Evolutionary conservation across 257 asterid species (phyloP).

Genomic region (Prunella vulgaris): DNA sequence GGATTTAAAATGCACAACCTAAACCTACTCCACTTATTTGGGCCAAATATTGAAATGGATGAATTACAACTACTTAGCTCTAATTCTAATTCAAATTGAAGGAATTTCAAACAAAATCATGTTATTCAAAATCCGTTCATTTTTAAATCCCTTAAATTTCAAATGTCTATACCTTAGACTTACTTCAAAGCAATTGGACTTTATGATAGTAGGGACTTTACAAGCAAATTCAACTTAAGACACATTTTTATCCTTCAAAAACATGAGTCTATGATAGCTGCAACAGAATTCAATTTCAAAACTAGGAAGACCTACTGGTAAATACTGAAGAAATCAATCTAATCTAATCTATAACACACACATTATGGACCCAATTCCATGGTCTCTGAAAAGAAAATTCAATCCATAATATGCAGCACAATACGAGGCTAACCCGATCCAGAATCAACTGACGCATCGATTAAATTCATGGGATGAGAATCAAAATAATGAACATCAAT

Average conservation of each 20-base stretch:
- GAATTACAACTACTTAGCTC: too few relatives aligned
- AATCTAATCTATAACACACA: too few relatives aligned
- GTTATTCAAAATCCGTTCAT: too few relatives aligned
- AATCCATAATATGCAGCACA: background rate
- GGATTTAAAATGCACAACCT: too few relatives aligned
- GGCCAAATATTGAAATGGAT: too few relatives aligned
- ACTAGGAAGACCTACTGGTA: background rate
- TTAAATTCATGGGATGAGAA: background rate
- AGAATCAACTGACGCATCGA: background rate
- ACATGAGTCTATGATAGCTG: background rate
- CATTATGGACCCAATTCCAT: background rate
- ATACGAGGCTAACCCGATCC: background rate
- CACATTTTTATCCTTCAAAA: background rate
- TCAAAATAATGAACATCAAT: background rate
- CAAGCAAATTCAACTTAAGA: background rate
- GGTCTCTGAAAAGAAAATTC: background rate
- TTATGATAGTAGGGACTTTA: background rate
- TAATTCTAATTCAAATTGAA: too few relatives aligned
- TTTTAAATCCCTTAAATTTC: background rate
- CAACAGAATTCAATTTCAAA: background rate
- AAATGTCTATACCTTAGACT: background rate
- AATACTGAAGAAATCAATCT: background rate
- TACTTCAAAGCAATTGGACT: background rate
- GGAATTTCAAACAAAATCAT: too few relatives aligned
- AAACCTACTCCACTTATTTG: too few relatives aligned